Evolutionary conservation across 257 asterid species (phyloP), one percentile per base, ranked within the genome.

Genomic region (Ligustrum vulgare): DNA sequence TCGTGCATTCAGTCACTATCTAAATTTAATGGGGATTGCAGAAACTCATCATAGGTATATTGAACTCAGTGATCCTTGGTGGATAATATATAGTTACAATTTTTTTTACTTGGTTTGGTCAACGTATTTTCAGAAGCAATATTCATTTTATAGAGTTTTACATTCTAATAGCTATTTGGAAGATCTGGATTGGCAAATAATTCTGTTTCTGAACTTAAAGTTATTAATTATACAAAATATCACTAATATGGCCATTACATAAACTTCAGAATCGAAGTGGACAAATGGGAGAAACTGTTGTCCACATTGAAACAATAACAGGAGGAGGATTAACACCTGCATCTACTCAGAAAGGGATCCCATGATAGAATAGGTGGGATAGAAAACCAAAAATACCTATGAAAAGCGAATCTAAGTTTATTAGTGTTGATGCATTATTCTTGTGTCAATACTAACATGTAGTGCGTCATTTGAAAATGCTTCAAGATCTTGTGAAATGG

Each of bases 31-130:
- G 84, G 97, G 96, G 72, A 89, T 92, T 74, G 97, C 98, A 58
- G 99, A 94, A 86, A 94, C 97, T 70, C 97, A 94, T 84, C 99
- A 94, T 79, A 87, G 98, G 99, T 94, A 69, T 28, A n/a, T 2
- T 62, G 12, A 33, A 2, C 54, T 70, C 32, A 13, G 23, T 41
- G 39, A 12, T 69, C 45, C 10, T 33, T 49, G 63, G 45, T 56
- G 23, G 63, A 5, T n/a, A n/a, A n/a, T n/a, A n/a, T n/a, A n/a
- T 51, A 51, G 25, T 54, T 54, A 7, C 63, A 54, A n/a, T n/a
- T 18, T 5, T n/a, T 54, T 54, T 49, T 49, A 49, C 60, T 16
- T 49, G 12, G 10, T 8, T 9, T 41, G 16, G 49, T 41, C 49
- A 41, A 15, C 49, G 12, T 10, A 41, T 41, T 41, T 41, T 41